Conservation (phyloP, 1,139 yeast species). For the Blastobotrys proliferans region DNA sequence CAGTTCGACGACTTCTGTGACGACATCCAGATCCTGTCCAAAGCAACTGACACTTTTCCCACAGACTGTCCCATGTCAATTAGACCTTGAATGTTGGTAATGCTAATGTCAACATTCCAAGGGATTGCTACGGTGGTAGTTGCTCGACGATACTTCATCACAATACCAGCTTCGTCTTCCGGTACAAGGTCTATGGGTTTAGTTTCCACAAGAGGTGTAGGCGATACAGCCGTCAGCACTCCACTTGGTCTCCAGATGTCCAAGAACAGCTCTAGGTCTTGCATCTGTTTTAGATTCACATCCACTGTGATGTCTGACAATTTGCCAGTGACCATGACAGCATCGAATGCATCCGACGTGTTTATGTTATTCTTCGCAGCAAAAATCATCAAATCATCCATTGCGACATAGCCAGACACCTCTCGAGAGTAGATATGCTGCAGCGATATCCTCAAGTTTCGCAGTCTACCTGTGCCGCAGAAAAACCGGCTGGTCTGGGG, state of each 20-base stretch:
- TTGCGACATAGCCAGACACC: slow-evolving; percentile 66
- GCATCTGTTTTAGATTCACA: slow-evolving; percentile 77
- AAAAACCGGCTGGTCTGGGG: slow-evolving; percentile 40
- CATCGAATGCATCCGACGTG: slow-evolving; percentile 21
- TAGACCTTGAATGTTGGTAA: slow-evolving; percentile 50
- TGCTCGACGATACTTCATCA: slow-evolving; percentile 55
- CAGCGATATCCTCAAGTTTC: slow-evolving; percentile 59
- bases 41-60: slow-evolving; percentile 54
- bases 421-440: slow-evolving; percentile 92
- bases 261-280: slow-evolving; percentile 74
- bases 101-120: slow-evolving; percentile 61
- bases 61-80: slow-evolving; percentile 82
- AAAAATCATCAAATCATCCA: slow-evolving; percentile 48
- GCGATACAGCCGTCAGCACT: slow-evolving; percentile 11
- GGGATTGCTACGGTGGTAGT: slow-evolving; percentile 67
- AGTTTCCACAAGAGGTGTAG: neutral
- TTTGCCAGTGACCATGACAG: slow-evolving; percentile 44
- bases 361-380: slow-evolving; percentile 28
- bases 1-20: slow-evolving; percentile 65
- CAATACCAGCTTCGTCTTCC: slow-evolving; percentile 32
- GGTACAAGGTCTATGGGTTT: neutral
- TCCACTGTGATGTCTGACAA: slow-evolving; percentile 57
- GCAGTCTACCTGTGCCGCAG: slow-evolving; percentile 45
- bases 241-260: slow-evolving; percentile 74
- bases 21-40: slow-evolving; percentile 65